Evolutionary conservation across 2,329 filamentous ascomycete species (phyloP), one percentile per base, ranked within the genome.

Genomic region (Fusarium xyrophilum): DNA sequence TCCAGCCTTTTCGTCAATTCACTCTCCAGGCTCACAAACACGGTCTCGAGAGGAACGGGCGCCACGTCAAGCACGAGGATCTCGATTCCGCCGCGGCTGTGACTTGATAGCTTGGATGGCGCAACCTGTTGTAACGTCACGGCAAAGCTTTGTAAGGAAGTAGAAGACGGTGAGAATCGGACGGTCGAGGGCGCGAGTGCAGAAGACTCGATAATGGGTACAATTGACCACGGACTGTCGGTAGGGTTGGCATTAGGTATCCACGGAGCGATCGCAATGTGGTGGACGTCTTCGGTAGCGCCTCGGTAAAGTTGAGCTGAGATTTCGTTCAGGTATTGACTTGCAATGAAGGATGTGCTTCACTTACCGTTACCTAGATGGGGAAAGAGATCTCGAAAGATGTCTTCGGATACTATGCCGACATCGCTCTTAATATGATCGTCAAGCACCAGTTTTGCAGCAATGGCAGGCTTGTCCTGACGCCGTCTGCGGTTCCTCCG

Each of bases 11-110:
- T 89, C 40, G 96, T 86, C 10, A 95, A 85, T 59, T 96, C 90
- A 50, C 89, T 91, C 75, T 97, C 93, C 10, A 97, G 84, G 51
- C 88, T 93, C 60, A 98, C 92, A 76, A 93, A 97, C 19, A 98
- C 86, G 0, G 92, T 93, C 64, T 97, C 93, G 28, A 98, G 82
- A 4, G 89, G 86, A 28, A 98, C 80, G 3, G 95, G 92, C 12
- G 90, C 85, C 11, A 96, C 92, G 76, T 97, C 91, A 60, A 96
- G 83, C 28, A 96, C 86, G 60, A 93, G 84, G 66, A 98, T 91
- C 78, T 97, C 94, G 68, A 97, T 91, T 12, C 91, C 89, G 67
- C 89, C 88, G 71, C 93, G 89, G 71, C 89, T 88, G 73, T 91
- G 88, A 68, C 88, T 88, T 28, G 89, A 86, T 46, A 93, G 84